Percentiles rank a stretch among this genome's conserved stretches.
Conservation (phyloP, 805 yeast species). For the Sugiyamaella chiloensis region DNA sequence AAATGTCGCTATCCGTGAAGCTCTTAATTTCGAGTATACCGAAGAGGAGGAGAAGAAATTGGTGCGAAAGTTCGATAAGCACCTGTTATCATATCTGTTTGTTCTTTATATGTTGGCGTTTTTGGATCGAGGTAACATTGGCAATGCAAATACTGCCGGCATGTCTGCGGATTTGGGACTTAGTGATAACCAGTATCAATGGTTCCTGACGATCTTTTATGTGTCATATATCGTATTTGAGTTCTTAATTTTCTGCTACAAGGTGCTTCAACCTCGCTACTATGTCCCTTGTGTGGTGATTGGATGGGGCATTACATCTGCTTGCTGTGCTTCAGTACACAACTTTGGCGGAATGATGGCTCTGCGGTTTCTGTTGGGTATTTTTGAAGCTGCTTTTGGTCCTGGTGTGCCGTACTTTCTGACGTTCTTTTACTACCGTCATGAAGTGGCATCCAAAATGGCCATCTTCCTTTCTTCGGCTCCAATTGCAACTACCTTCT, state of each 20-base stretch:
- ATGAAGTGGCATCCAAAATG: slow-evolving; percentile 30
- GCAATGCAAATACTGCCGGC: slow-evolving; percentile 53
- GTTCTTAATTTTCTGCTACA: slow-evolving; percentile 45
- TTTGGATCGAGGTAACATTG: slow-evolving; percentile 52
- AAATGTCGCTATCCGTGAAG: too few relatives aligned
- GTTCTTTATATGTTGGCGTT: slow-evolving; percentile 48
- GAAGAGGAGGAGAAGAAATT: slow-evolving; percentile 23
- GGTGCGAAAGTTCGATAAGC: slow-evolving; percentile 41
- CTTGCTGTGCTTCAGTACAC: slow-evolving; percentile 48
- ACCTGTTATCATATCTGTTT: slow-evolving; percentile 46
- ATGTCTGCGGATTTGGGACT: slow-evolving; percentile 43
- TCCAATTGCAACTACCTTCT: slow-evolving; percentile 51
- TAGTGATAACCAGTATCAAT: slow-evolving; percentile 42
- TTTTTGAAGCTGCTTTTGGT: slow-evolving; percentile 33
- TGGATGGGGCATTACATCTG: slow-evolving; percentile 48
- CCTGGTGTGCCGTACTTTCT: slow-evolving; percentile 34
- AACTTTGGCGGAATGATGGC: slow-evolving; percentile 43
- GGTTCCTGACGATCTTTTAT: slow-evolving; percentile 46
- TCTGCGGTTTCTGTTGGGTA: slow-evolving; percentile 45
- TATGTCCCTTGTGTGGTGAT: slow-evolving; percentile 48
- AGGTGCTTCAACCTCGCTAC: slow-evolving; percentile 43
- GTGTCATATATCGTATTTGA: slow-evolving; percentile 49
- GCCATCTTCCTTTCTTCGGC: slow-evolving; percentile 32
- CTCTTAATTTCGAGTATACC: slow-evolving; percentile 17
- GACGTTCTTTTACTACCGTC: slow-evolving; percentile 32